These are phyloP conservation scores for Sphagnum tenellum DNA, from an alignment of 225 moss, liverwort and hornwort genomes.

Conservation along the genomic window DNA sequence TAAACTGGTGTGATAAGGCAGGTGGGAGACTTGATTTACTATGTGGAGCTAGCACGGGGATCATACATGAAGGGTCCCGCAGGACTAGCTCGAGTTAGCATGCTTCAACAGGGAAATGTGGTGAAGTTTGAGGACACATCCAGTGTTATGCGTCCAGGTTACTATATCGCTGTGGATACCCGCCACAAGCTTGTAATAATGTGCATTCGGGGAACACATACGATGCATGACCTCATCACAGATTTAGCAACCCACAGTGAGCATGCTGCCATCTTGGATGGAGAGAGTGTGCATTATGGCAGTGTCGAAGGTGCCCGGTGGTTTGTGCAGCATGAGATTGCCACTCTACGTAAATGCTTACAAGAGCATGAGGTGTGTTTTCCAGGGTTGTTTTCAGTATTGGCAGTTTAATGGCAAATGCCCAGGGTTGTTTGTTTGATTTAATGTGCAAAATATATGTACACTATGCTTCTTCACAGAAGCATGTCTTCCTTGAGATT, in stretches of 20 bases:
- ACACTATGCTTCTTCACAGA: too few species aligned
- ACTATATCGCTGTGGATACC: conserved; percentile 68
- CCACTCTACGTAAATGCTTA: conserved; percentile 56
- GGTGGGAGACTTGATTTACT: conserved; percentile 78
- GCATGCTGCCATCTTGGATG: conserved; percentile 46
- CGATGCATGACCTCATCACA: conserved; percentile 71
- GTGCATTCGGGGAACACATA: conserved; percentile 85
- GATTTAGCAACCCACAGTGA: conserved; percentile 75
- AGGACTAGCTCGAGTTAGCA: conserved; percentile 66
- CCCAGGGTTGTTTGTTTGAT: too few species aligned
- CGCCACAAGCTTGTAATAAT: conserved; percentile 79
- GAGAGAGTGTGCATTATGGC: conserved; percentile 82
- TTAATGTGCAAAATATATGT: too few species aligned
- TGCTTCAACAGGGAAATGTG: conserved; percentile 74
- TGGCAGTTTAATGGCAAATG: too few species aligned
- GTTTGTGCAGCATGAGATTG: conserved; percentile 66
- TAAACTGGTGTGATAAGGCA: conserved; percentile 4
- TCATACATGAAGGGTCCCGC: conserved; percentile 75
- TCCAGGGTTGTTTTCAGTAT: not conserved
- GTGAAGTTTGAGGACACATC: conserved; percentile 77
- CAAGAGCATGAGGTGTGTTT: conserved; percentile 51
- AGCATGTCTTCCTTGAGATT: too few species aligned
- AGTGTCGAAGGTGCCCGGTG: conserved; percentile 89
- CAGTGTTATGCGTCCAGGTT: conserved; percentile 83
- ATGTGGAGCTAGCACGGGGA: conserved; percentile 80